Percentiles rank a stretch among this genome's conserved stretches.
Evolutionary conservation across 164 flowering plant genomes (phyloP).

Genomic region (Chimonanthus salicifolius): DNA sequence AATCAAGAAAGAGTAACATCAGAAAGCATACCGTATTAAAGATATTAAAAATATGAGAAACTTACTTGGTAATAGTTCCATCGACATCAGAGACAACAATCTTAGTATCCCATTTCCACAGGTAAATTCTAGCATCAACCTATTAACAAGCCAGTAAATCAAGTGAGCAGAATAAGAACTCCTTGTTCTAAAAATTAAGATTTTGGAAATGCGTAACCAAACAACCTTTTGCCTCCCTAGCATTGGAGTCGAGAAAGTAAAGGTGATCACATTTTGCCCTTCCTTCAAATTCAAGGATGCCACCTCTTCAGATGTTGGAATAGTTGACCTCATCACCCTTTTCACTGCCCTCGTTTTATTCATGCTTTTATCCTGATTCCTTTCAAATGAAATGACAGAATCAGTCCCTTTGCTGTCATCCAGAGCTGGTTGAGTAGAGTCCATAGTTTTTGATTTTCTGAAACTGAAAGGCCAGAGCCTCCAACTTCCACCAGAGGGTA

Average conservation of each 20-base stretch:
- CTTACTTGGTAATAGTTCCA: constrained; percentile 96
- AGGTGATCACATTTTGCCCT: constrained; percentile 69
- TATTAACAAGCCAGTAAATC: constrained; percentile 22
- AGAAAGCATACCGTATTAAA: not conserved
- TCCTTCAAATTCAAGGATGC: constrained; percentile 75
- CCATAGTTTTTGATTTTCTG: constrained; percentile 34
- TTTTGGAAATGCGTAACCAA: not conserved
- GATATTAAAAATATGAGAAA: not conserved
- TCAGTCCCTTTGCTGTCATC: constrained; percentile 14
- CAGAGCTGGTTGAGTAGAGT: constrained; percentile 17
- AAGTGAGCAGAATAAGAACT: constrained; percentile 1
- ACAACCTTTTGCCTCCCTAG: constrained; percentile 90
- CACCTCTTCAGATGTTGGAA: constrained; percentile 85
- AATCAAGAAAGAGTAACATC: not conserved
- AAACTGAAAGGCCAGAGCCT: constrained; percentile 61
- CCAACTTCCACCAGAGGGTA: constrained; percentile 50
- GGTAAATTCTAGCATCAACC: constrained; percentile 91
- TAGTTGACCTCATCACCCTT: constrained; percentile 31
- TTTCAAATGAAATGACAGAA: constrained; percentile 24
- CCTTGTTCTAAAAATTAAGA: not conserved
- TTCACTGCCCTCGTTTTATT: constrained; percentile 23
- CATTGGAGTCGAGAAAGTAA: constrained; percentile 85
- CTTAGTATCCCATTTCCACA: constrained; percentile 95
- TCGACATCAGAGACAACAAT: constrained; percentile 96
- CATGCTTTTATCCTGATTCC: constrained; percentile 6